phyloP scores from a whole-genome alignment of 148 eudicot genomes.

The Cornus florida region DNA sequence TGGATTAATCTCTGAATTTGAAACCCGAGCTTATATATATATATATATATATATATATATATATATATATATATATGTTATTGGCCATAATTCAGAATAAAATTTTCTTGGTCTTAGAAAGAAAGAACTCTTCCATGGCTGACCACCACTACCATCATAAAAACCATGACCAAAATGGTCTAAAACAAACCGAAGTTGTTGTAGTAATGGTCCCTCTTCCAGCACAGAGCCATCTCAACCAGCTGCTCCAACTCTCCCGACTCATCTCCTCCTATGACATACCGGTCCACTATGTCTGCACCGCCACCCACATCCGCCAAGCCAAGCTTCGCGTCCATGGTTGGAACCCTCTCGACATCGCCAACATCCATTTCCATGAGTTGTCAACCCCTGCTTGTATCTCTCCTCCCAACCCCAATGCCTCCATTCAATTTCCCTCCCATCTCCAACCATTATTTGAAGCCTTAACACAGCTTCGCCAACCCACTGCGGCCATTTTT shows the following conservation, averaged over 20 bases:
- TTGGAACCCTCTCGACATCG: constrained; percentile 17
- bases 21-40: too few species aligned
- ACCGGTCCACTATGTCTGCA: constrained; percentile 53
- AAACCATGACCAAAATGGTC: constrained; percentile 18
- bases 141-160: too few species aligned
- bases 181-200: constrained; percentile 11
- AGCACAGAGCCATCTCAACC: constrained; percentile 71
- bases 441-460: constrained; percentile 53
- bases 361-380: constrained; percentile 51
- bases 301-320: constrained; percentile 43
- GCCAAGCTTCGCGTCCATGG: constrained; percentile 48
- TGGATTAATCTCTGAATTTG: too few species aligned
- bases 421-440: constrained; percentile 31
- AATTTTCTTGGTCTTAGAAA: too few species aligned
- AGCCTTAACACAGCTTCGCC: constrained; percentile 31
- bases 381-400: constrained; percentile 33
- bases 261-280: constrained; percentile 46
- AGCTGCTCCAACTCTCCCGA: constrained; percentile 63
- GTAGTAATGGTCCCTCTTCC: constrained; percentile 66
- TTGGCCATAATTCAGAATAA: too few species aligned
- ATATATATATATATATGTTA: too few species aligned
- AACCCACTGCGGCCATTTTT: constrained; percentile 35
- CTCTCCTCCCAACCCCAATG: constrained; percentile 21
- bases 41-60: too few species aligned
- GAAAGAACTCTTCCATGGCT: too few species aligned